Evolutionary conservation across 805 yeast genomes (phyloP).

Genomic region (Grigorovia transvaalensis): DNA sequence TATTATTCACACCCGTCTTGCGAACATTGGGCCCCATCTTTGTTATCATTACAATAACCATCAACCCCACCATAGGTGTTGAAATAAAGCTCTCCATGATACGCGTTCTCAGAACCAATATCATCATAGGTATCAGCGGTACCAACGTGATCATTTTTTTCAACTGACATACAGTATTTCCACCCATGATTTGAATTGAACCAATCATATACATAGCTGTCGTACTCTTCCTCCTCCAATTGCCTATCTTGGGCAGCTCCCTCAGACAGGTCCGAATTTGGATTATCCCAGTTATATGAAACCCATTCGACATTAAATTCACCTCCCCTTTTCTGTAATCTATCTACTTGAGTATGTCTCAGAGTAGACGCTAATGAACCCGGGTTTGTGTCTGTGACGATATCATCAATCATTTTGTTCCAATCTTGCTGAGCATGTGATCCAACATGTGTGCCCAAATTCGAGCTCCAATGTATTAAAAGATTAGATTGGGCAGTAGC

Average conservation of each 20-base stretch:
- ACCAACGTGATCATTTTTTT: slow-evolving; percentile 1
- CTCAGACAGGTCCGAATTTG: neutral
- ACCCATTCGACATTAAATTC: neutral
- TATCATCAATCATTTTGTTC: too few relatives aligned
- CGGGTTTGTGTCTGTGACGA: too few relatives aligned
- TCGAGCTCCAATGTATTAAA: too few relatives aligned
- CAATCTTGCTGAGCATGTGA: too few relatives aligned
- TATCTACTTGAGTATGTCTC: too few relatives aligned
- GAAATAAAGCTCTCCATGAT: slow-evolving; percentile 8
- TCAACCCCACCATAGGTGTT: slow-evolving; percentile 11
- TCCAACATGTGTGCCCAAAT: too few relatives aligned
- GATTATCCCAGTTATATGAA: neutral
- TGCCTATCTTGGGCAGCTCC: neutral
- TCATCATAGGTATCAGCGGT: slow-evolving; percentile 4
- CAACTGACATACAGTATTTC: slow-evolving; percentile 5
- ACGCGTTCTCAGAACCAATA: slow-evolving; percentile 5
- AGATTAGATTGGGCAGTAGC: too few relatives aligned
- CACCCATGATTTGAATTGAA: slow-evolving; percentile 3
- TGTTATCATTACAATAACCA: slow-evolving; percentile 6
- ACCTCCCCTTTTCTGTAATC: neutral
- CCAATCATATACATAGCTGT: slow-evolving; percentile 1
- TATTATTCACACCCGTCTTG: neutral
- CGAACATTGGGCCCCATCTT: slow-evolving; percentile 2
- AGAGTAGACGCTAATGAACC: too few relatives aligned
- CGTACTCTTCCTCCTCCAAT: neutral